Conservation (phyloP, 2,329 filamentous ascomycete genomes). For the Graphilbum ipis-grandicollis region DNA sequence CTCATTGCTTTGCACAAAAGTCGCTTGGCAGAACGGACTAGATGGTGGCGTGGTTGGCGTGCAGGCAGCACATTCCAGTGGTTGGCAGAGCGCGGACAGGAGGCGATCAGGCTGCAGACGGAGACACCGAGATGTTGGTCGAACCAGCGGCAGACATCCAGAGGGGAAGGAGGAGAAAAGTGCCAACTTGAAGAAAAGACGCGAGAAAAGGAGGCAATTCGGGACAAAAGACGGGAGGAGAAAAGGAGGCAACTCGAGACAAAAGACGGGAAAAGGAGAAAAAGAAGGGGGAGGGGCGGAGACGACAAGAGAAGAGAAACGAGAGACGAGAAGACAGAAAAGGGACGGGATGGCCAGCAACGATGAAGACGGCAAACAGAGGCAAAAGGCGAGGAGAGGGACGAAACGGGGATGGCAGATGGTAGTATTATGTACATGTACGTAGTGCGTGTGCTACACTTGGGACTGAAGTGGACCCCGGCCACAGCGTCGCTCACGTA, state of each 20-base stretch:
- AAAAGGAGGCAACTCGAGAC: not conserved
- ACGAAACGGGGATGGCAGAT: not conserved
- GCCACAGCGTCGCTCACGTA: too few relatives aligned
- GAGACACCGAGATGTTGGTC: conserved; percentile 1
- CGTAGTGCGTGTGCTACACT: too few relatives aligned
- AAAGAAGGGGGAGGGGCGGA: not conserved
- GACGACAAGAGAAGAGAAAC: not conserved
- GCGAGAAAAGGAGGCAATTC: not conserved
- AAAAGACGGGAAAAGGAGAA: not conserved
- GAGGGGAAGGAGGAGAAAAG: not conserved
- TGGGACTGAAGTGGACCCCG: too few relatives aligned
- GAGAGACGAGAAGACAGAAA: not conserved
- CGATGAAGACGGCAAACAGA: not conserved
- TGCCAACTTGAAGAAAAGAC: not conserved
- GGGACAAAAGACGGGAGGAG: not conserved
- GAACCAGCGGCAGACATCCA: conserved; percentile 3
- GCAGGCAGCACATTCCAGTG: too few relatives aligned
- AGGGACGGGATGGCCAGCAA: not conserved
- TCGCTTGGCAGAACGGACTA: too few relatives aligned
- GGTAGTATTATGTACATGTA: not conserved
- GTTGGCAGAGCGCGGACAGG: not conserved
- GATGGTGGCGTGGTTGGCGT: too few relatives aligned
- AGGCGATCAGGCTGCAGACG: not conserved
- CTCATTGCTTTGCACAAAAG: too few relatives aligned
- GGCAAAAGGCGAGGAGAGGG: not conserved